phyloP scores from a whole-genome alignment of 352 stramenopile genomes.

The Pythium plurisporium region DNA sequence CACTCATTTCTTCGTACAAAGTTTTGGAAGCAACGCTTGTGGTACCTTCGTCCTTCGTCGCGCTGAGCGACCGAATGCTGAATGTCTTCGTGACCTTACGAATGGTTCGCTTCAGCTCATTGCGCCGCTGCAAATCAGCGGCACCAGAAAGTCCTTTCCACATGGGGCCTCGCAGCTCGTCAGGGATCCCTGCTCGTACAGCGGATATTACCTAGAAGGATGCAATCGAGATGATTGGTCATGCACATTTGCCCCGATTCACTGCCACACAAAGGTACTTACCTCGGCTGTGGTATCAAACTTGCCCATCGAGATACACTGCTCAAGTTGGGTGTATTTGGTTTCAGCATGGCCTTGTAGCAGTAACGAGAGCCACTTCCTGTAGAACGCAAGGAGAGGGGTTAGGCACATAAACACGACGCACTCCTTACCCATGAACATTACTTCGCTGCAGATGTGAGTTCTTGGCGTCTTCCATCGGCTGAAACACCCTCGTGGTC shows the following conservation, averaged over 20 bases:
- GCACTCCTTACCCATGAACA: background rate
- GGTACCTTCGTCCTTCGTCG: background rate
- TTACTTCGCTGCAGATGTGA: slow-evolving; percentile 57
- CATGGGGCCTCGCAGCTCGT: slow-evolving; percentile 66
- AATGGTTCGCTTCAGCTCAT: slow-evolving; percentile 54
- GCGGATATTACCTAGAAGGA: slow-evolving; percentile 59
- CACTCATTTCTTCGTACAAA: slow-evolving; percentile 48
- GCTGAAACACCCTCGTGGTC: slow-evolving; percentile 37
- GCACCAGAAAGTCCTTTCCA: slow-evolving; percentile 78
- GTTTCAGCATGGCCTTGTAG: slow-evolving; percentile 74
- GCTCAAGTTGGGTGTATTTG: slow-evolving; percentile 80
- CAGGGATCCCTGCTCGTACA: slow-evolving; percentile 66
- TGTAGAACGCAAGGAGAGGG: slow-evolving; percentile 1
- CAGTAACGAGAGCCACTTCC: slow-evolving; percentile 69
- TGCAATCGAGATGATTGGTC: background rate
- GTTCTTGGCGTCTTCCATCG: slow-evolving; percentile 32
- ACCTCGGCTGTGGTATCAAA: slow-evolving; percentile 66
- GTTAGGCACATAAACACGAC: background rate
- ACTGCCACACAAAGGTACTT: background rate
- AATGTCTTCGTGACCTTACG: slow-evolving; percentile 46
- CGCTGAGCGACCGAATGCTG: slow-evolving; percentile 24
- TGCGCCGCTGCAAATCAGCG: slow-evolving; percentile 45
- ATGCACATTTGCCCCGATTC: background rate
- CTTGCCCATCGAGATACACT: slow-evolving; percentile 58
- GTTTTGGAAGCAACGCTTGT: background rate